These are phyloP conservation scores for Cladophialophora psammophila DNA, from an alignment of 2,329 filamentous ascomycete species.

Conservation along the genomic window DNA sequence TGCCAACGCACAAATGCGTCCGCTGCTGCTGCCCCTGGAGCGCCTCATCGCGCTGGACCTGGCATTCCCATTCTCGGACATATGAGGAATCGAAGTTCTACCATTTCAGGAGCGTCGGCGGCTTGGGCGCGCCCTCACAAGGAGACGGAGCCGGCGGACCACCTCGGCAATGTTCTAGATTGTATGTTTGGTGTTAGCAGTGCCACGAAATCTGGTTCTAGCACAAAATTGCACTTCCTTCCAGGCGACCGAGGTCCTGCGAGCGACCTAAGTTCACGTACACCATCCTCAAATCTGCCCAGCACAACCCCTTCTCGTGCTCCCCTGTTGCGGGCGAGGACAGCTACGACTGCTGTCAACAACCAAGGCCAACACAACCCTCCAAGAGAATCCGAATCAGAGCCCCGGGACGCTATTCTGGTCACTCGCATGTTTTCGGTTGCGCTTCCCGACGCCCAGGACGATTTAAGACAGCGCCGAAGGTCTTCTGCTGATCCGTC, in stretches of 20 bases:
- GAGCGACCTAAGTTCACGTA: slow-evolving; percentile 24
- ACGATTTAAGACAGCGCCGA: slow-evolving; percentile 39
- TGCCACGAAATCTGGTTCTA: slow-evolving; percentile 65
- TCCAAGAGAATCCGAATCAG: slow-evolving; percentile 47
- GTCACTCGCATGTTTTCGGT: slow-evolving; percentile 68
- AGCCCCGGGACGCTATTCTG: slow-evolving; percentile 59
- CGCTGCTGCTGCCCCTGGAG: slow-evolving; percentile 28
- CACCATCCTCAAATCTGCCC: slow-evolving; percentile 31
- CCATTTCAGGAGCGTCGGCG: slow-evolving; percentile 50
- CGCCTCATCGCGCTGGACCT: slow-evolving; percentile 45
- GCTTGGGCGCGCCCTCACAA: slow-evolving; percentile 46
- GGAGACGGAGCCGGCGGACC: slow-evolving; percentile 51
- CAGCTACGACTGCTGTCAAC: slow-evolving; percentile 32
- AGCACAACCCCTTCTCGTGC: slow-evolving; percentile 33
- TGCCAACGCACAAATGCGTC: slow-evolving; percentile 13
- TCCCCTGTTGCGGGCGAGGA: slow-evolving; percentile 29
- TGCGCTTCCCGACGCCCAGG: slow-evolving; percentile 56
- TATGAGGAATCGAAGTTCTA: slow-evolving; percentile 55
- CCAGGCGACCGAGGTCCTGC: slow-evolving; percentile 36
- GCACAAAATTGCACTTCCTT: slow-evolving; percentile 67
- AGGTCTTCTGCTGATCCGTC: slow-evolving; percentile 26
- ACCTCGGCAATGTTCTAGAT: slow-evolving; percentile 61
- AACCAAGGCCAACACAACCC: slow-evolving; percentile 31
- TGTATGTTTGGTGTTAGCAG: slow-evolving; percentile 68
- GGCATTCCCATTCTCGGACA: slow-evolving; percentile 50